phyloP scores from a whole-genome alignment of 176 grass and related monocot genomes.

The Thalia dealbata region DNA sequence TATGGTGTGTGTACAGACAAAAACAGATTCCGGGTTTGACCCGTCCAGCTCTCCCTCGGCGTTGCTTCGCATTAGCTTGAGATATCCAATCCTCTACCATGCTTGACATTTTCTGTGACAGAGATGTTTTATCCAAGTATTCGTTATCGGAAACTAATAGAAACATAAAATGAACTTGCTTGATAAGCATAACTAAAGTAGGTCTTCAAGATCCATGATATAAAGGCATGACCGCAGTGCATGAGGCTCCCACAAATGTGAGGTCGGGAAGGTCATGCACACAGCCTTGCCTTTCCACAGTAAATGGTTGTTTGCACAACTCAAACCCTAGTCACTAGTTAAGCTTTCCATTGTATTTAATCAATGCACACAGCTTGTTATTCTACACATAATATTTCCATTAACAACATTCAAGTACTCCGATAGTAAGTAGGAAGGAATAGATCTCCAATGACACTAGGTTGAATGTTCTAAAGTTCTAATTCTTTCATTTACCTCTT shows the following conservation, averaged over 20 bases:
- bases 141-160: too few relatives aligned
- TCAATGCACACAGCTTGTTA: too few relatives aligned
- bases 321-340: too few relatives aligned
- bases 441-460: background rate
- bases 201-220: background rate
- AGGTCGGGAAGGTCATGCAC: too few relatives aligned
- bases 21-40: slow-evolving; percentile 88
- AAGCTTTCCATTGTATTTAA: too few relatives aligned
- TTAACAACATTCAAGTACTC: background rate
- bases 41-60: slow-evolving; percentile 80
- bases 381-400: background rate
- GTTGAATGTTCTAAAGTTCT: background rate
- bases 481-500: background rate
- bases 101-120: slow-evolving; percentile 99
- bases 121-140: background rate
- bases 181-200: slow-evolving; percentile 14
- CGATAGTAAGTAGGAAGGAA: background rate
- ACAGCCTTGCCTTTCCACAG: too few relatives aligned
- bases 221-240: too few relatives aligned
- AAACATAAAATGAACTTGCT: background rate
- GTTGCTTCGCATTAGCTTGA: slow-evolving; percentile 88
- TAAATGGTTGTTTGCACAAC: too few relatives aligned
- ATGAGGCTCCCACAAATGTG: too few relatives aligned
- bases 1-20: slow-evolving; percentile 72
- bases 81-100: slow-evolving; percentile 99